phyloP scores from a whole-genome alignment of 306 rosid species.

The Lathyrus oleraceus region DNA sequence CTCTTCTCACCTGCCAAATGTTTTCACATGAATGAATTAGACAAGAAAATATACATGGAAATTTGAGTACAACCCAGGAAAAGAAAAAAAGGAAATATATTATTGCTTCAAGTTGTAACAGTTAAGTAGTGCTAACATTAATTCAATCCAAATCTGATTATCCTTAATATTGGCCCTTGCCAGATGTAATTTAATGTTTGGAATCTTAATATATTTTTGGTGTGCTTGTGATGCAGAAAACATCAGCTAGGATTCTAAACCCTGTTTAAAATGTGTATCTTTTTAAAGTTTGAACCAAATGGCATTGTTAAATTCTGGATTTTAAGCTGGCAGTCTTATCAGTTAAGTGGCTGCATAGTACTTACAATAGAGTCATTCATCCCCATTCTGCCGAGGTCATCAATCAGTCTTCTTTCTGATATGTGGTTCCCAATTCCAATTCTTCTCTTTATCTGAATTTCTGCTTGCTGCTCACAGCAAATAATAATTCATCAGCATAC shows the following conservation, averaged over 20 bases:
- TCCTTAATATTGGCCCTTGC: too few relatives aligned
- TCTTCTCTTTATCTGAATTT: constrained; percentile 96
- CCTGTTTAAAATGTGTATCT: constrained; percentile 12
- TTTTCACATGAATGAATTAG: constrained; percentile 14
- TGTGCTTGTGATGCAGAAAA: too few relatives aligned
- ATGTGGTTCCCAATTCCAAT: constrained; percentile 93
- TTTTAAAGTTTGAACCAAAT: constrained; percentile 22
- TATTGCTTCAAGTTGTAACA: constrained; percentile 14
- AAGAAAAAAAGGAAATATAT: background rate
- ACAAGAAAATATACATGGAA: background rate
- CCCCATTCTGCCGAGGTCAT: constrained; percentile 92
- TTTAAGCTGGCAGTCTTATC: constrained; percentile 6
- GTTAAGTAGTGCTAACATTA: constrained; percentile 14
- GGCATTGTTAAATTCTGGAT: constrained; percentile 9
- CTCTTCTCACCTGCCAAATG: constrained; percentile 86
- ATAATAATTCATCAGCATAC: constrained; percentile 10
- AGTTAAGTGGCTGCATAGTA: constrained; percentile 41
- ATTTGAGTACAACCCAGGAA: constrained; percentile 5
- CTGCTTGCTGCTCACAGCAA: constrained; percentile 83
- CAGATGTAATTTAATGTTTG: too few relatives aligned
- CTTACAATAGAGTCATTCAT: constrained; percentile 94
- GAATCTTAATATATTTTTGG: too few relatives aligned
- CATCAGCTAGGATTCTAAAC: too few relatives aligned
- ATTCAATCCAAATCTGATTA: too few relatives aligned
- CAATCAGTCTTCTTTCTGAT: constrained; percentile 92